Evolutionary conservation across 2,329 filamentous ascomycete genomes (phyloP).

Genomic region (Coleophoma eucalyptorum): DNA sequence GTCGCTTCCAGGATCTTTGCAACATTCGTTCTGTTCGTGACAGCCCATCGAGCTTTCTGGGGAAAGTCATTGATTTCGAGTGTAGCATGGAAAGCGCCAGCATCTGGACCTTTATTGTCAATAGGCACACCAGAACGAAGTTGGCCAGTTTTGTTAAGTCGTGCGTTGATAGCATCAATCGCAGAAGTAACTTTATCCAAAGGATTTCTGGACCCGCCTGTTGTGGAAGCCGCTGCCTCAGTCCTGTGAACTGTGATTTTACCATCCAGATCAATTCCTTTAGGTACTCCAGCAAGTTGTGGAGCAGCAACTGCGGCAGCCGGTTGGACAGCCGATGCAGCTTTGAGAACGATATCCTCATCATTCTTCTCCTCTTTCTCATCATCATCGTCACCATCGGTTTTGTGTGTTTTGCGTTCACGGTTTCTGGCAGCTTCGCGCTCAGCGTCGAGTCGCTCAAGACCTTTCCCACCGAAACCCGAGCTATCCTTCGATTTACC

Average conservation of each 20-base stretch:
- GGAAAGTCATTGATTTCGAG: constrained; percentile 99
- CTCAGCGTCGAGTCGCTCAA: constrained; percentile 88
- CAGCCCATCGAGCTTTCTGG: constrained; percentile 96
- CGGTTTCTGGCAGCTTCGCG: constrained; percentile 82
- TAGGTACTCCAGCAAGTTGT: constrained; percentile 41
- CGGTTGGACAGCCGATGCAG: constrained; percentile 61
- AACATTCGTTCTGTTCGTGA: constrained; percentile 97
- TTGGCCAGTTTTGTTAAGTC: constrained; percentile 83
- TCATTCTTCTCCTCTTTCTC: constrained; percentile 67
- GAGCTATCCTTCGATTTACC: constrained; percentile 87
- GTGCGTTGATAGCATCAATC: constrained; percentile 84
- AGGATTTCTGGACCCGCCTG: constrained; percentile 50
- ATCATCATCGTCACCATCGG: constrained; percentile 80
- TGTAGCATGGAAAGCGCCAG: constrained; percentile 93
- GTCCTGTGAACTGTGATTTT: constrained; percentile 73
- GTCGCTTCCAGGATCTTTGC: constrained; percentile 96
- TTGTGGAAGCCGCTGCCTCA: constrained; percentile 43
- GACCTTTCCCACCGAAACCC: constrained; percentile 91
- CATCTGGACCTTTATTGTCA: constrained; percentile 97
- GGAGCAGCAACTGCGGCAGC: constrained; percentile 44
- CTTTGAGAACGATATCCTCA: constrained; percentile 67
- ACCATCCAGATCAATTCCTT: constrained; percentile 57
- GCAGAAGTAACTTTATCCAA: constrained; percentile 88
- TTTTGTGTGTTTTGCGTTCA: constrained; percentile 86
- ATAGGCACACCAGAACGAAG: constrained; percentile 90